phyloP scores from a whole-genome alignment of 495 filamentous ascomycete species.

The Aspergillus heteromorphus region DNA sequence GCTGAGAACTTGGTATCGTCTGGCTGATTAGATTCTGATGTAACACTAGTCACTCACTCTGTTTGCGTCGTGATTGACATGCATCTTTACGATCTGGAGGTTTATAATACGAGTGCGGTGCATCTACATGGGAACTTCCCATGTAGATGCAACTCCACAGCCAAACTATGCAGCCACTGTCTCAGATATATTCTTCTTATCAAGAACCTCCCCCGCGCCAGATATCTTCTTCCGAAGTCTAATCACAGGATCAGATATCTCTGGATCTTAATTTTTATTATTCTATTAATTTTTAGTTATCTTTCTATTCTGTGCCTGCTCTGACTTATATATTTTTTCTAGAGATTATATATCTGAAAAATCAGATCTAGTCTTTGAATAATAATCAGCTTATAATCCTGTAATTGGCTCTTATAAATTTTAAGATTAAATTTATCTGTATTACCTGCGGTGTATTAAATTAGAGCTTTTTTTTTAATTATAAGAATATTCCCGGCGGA shows the following conservation, averaged over 20 bases:
- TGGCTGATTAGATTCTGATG: too few species aligned
- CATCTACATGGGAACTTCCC: too few species aligned
- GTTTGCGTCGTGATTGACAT: too few species aligned
- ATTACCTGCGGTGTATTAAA: slow-evolving; percentile 41
- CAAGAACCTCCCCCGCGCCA: slow-evolving; percentile 14
- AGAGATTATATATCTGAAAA: slow-evolving; percentile 21
- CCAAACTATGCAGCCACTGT: slow-evolving; percentile 22
- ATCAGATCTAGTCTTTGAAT: slow-evolving; percentile 20
- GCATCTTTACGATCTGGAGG: too few species aligned
- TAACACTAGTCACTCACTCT: too few species aligned
- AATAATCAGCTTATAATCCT: slow-evolving; percentile 23
- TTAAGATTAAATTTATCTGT: slow-evolving; percentile 45
- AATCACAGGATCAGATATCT: slow-evolving; percentile 18
- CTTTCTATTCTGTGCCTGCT: slow-evolving; percentile 18
- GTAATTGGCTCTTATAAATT: slow-evolving; percentile 35
- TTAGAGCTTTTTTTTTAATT: slow-evolving; percentile 42
- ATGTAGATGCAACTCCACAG: slow-evolving; percentile 18
- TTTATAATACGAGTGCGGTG: too few species aligned
- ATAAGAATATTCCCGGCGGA: slow-evolving; percentile 34
- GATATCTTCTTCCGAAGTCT: slow-evolving; percentile 17
- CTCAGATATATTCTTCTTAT: slow-evolving; percentile 9
- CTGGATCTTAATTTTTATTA: slow-evolving; percentile 18
- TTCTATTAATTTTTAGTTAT: slow-evolving; percentile 18
- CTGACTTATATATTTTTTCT: slow-evolving; percentile 16
- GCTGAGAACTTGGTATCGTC: too few species aligned